phyloP scores from a whole-genome alignment of 768 basidiomycete species.

The Trametes cinnabarina region DNA sequence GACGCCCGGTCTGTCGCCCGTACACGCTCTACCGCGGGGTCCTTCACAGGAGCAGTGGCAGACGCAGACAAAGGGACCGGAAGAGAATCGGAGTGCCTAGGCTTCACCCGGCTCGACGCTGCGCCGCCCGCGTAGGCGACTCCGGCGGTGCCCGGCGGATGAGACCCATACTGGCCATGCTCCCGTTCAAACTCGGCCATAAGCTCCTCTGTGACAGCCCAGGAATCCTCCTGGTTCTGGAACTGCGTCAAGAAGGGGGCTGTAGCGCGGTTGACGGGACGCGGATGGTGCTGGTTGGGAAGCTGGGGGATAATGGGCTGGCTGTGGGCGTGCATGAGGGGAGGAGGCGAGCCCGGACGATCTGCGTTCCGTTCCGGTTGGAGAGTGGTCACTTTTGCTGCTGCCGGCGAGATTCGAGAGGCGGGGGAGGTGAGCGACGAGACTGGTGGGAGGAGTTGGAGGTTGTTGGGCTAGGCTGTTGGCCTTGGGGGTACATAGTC shows the following conservation, averaged over 20 bases:
- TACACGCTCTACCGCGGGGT: slow-evolving; percentile 53
- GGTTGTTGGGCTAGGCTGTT: slow-evolving; percentile 35
- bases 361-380: slow-evolving; percentile 28
- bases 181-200: slow-evolving; percentile 71
- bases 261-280: slow-evolving; percentile 57
- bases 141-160: slow-evolving; percentile 39
- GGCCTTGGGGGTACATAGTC: slow-evolving; percentile 35
- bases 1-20: slow-evolving; percentile 52
- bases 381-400: slow-evolving; percentile 32
- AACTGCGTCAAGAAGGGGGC: slow-evolving; percentile 58
- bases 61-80: slow-evolving; percentile 42
- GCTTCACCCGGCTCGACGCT: slow-evolving; percentile 34
- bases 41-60: slow-evolving; percentile 30
- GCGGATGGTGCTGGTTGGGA: slow-evolving; percentile 52
- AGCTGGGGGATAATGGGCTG: slow-evolving; percentile 31
- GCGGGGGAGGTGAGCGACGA: slow-evolving; percentile 34
- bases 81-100: slow-evolving; percentile 26
- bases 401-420: slow-evolving; percentile 31
- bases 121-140: slow-evolving; percentile 49
- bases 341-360: slow-evolving; percentile 49
- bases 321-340: slow-evolving; percentile 32
- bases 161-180: slow-evolving; percentile 55
- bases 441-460: slow-evolving; percentile 35
- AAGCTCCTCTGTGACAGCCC: slow-evolving; percentile 68
- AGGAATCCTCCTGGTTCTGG: slow-evolving; percentile 53